phyloP scores from a whole-genome alignment of 768 basidiomycete genomes.

The Podaxis pistillaris region DNA sequence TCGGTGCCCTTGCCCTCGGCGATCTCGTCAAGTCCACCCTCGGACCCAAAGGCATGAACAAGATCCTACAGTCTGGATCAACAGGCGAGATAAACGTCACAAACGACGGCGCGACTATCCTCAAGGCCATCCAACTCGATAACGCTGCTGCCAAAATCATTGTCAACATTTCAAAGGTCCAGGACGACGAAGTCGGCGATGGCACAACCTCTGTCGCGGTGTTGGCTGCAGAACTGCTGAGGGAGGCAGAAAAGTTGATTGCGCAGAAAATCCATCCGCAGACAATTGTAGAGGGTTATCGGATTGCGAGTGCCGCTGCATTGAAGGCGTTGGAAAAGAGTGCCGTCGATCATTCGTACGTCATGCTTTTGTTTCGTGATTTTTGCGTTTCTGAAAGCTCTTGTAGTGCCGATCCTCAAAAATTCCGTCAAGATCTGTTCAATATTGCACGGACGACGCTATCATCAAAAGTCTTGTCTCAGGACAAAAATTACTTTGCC shows the following conservation, averaged over 20 bases:
- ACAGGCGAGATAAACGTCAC: slow-evolving; percentile 94
- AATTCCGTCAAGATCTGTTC: slow-evolving; percentile 88
- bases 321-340: slow-evolving; percentile 80
- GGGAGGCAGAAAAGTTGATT: slow-evolving; percentile 96
- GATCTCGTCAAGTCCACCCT: slow-evolving; percentile 99
- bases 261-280: slow-evolving; percentile 94
- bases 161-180: slow-evolving; percentile 99
- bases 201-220: slow-evolving; percentile 93
- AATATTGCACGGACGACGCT: slow-evolving; percentile 97
- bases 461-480: slow-evolving; percentile 92
- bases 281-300: slow-evolving; percentile 95
- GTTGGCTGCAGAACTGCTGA: slow-evolving; percentile 82
- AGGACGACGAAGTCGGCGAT: slow-evolving; percentile 98
- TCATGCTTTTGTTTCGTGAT: slow-evolving; percentile 17
- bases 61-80: slow-evolving; percentile 91
- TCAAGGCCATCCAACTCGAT: slow-evolving; percentile 96
- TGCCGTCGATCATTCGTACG: slow-evolving; percentile 83
- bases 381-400: neutral
- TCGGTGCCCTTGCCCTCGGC: slow-evolving; percentile 94
- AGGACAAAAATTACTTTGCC: slow-evolving; percentile 98
- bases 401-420: slow-evolving; percentile 62
- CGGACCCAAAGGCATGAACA: slow-evolving; percentile 99
- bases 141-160: slow-evolving; percentile 99
- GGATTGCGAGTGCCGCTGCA: slow-evolving; percentile 86
- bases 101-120: slow-evolving; percentile 98